phyloP scores from a whole-genome alignment of 2,329 filamentous ascomycete species.

The Lecanicillium sp. region DNA sequence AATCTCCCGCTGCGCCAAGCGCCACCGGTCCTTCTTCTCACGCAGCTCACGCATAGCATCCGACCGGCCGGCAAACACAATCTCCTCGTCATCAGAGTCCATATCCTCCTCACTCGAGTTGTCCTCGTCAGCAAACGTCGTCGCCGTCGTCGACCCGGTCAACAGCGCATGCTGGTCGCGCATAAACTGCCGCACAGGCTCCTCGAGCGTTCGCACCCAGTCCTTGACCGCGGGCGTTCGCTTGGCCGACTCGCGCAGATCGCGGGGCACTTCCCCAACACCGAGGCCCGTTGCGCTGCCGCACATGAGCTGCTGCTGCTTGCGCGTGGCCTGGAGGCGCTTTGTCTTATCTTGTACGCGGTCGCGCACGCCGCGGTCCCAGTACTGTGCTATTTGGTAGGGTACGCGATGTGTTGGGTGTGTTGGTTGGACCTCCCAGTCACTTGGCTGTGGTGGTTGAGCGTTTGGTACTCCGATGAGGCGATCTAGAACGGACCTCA shows the following conservation, averaged over 20 bases:
- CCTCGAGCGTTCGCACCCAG: constrained; percentile 76
- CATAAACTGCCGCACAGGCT: constrained; percentile 72
- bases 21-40: constrained; percentile 34
- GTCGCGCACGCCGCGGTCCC: constrained; percentile 54
- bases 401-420: constrained; percentile 71
- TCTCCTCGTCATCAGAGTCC: constrained; percentile 62
- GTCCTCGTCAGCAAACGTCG: constrained; percentile 9
- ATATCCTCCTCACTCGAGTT: constrained; percentile 9
- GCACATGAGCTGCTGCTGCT: constrained; percentile 33
- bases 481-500: constrained; percentile 49
- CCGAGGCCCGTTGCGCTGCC: constrained; percentile 35
- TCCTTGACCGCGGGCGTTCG: constrained; percentile 67
- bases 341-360: constrained; percentile 39
- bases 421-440: constrained; percentile 78
- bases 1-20: constrained; percentile 41
- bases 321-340: constrained; percentile 32
- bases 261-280: constrained; percentile 60
- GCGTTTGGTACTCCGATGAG: constrained; percentile 80
- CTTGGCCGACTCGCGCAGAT: constrained; percentile 75
- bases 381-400: constrained; percentile 81
- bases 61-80: constrained; percentile 75
- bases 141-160: constrained; percentile 18
- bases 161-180: constrained; percentile 32
- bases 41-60: constrained; percentile 44
- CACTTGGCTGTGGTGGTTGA: constrained; percentile 69